phyloP scores from a whole-genome alignment of 305 asterid genomes.

The Solanum hybrid region DNA sequence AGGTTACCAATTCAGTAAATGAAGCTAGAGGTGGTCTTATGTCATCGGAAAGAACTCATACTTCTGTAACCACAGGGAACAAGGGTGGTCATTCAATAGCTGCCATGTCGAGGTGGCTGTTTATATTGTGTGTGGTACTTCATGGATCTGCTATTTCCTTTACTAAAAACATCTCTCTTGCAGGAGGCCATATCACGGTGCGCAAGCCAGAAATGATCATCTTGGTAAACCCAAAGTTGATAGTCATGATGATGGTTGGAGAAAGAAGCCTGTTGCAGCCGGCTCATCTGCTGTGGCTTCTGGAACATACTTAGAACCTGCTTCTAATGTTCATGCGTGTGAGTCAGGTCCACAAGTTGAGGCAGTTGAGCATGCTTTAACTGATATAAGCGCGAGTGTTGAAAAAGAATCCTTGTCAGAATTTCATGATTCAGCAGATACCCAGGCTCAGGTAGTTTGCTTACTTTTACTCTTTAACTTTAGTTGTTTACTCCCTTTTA shows the following conservation, averaged over 20 bases:
- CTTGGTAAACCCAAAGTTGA: constrained; percentile 46
- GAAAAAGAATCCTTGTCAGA: constrained; percentile 44
- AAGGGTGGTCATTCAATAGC: constrained; percentile 34
- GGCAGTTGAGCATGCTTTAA: constrained; percentile 27
- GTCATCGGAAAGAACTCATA: constrained; percentile 22
- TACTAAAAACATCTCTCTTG: constrained; percentile 1
- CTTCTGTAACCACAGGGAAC: constrained; percentile 30
- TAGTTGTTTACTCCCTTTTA: constrained; percentile 5
- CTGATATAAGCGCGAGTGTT: constrained; percentile 20
- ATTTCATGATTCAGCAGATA: constrained; percentile 47
- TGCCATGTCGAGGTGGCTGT: constrained; percentile 42
- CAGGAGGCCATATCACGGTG: constrained; percentile 57
- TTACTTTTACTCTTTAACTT: background rate
- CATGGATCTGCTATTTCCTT: background rate
- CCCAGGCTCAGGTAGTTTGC: constrained; percentile 58
- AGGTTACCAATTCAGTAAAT: constrained; percentile 19
- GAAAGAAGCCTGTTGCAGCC: constrained; percentile 32
- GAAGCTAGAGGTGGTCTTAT: constrained; percentile 27
- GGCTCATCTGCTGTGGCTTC: constrained; percentile 26
- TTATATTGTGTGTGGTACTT: background rate
- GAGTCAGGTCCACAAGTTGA: constrained; percentile 29
- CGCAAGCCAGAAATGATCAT: constrained; percentile 43
- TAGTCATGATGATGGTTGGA: constrained; percentile 55
- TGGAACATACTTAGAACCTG: constrained; percentile 24
- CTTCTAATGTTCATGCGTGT: constrained; percentile 20